A percentile compares a stretch with the other conserved stretches of the same genome.
Evolutionary conservation across 2,329 filamentous ascomycete genomes (phyloP).

Genomic region (Apiospora pterosperma): DNA sequence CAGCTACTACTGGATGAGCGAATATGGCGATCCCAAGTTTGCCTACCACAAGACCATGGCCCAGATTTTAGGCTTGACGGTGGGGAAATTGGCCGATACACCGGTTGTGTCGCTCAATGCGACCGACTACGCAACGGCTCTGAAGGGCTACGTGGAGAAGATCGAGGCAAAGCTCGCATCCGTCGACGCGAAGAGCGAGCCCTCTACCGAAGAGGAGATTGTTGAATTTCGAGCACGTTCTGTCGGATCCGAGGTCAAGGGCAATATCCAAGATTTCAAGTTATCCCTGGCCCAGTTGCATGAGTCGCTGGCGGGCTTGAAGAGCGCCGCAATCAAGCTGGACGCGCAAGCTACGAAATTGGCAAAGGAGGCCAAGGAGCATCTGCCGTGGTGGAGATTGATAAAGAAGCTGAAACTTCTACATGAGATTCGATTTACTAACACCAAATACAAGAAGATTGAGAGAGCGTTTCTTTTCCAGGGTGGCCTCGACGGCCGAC

Average conservation of each 20-base stretch:
- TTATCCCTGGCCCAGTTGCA: conserved; percentile 36
- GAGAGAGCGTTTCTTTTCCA: conserved; percentile 78
- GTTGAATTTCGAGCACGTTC: conserved; percentile 23
- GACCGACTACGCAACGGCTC: conserved; percentile 58
- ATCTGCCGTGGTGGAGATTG: conserved; percentile 77
- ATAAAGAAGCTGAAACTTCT: conserved; percentile 64
- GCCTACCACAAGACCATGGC: conserved; percentile 65
- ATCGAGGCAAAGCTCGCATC: conserved; percentile 47
- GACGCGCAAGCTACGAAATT: conserved; percentile 41
- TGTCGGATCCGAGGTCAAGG: conserved; percentile 19
- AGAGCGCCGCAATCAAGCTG: conserved; percentile 37
- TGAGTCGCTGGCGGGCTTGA: conserved; percentile 28
- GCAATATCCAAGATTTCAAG: conserved; percentile 37
- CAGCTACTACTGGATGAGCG: conserved; percentile 84
- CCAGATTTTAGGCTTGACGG: conserved; percentile 60
- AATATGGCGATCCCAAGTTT: conserved; percentile 68
- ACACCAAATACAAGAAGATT: conserved; percentile 78
- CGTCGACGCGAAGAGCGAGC: conserved; percentile 15
- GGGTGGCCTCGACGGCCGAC: conserved; percentile 71
- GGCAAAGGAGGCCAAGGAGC: conserved; percentile 32
- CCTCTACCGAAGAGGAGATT: conserved; percentile 24
- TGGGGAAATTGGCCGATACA: conserved; percentile 58
- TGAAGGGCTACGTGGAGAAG: conserved; percentile 49
- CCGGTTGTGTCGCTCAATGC: conserved; percentile 63
- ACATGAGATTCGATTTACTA: conserved; percentile 62